Evolutionary conservation across 805 yeast genomes (phyloP).

Genomic region (Nakazawaea populi): DNA sequence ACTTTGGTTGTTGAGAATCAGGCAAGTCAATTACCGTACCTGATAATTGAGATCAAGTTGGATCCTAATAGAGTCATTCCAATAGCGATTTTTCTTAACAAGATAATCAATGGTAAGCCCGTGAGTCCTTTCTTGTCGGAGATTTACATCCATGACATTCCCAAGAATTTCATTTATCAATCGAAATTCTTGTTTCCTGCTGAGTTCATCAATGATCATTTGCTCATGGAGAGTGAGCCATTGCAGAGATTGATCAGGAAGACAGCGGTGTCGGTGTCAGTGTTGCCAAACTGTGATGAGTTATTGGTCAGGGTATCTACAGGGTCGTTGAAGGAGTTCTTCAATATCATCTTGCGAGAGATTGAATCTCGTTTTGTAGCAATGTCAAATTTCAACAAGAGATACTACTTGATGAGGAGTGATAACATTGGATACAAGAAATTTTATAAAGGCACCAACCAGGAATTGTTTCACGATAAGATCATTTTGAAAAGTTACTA

Average conservation of each 20-base stretch:
- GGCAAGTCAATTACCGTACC: slow-evolving; percentile 9
- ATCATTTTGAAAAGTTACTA: slow-evolving; percentile 5
- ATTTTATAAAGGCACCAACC: slow-evolving; percentile 4
- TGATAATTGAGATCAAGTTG: slow-evolving; percentile 7
- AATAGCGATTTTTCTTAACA: slow-evolving; percentile 5
- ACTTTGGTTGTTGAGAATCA: slow-evolving; percentile 7
- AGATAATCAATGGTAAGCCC: slow-evolving; percentile 10
- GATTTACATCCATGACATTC: slow-evolving; percentile 2
- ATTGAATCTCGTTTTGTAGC: background rate
- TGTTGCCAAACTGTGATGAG: slow-evolving; percentile 10
- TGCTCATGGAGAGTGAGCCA: background rate
- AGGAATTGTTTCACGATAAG: slow-evolving; percentile 2
- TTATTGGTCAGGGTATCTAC: slow-evolving; percentile 7
- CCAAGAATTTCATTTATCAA: slow-evolving; percentile 9
- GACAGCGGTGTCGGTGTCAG: slow-evolving; percentile 3
- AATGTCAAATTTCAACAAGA: background rate
- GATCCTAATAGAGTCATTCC: slow-evolving; percentile 4
- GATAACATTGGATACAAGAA: background rate
- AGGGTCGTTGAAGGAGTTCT: slow-evolving; percentile 5
- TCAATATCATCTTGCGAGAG: background rate
- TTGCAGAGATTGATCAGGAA: slow-evolving; percentile 3
- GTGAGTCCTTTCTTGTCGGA: slow-evolving; percentile 1
- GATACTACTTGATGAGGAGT: background rate
- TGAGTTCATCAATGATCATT: background rate
- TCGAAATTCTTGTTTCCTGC: slow-evolving; percentile 8